phyloP scores from a whole-genome alignment of 495 filamentous ascomycete genomes.

The Aspergillus diversus region DNA sequence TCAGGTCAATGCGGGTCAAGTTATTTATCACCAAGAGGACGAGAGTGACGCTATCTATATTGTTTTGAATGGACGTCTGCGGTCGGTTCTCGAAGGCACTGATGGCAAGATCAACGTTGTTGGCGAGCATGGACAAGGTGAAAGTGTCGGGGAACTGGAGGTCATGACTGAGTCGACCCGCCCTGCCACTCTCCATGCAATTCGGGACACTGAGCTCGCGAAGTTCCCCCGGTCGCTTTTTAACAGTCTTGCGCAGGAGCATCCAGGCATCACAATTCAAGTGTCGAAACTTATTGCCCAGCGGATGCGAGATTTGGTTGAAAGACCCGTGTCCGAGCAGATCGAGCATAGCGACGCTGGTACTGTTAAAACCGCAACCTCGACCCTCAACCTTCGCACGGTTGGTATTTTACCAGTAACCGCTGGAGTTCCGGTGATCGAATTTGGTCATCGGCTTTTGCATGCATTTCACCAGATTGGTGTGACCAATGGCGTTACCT shows the following conservation, averaged over 20 bases:
- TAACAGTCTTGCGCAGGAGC: constrained; percentile 95
- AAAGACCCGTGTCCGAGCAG: constrained; percentile 74
- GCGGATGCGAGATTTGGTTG: constrained; percentile 86
- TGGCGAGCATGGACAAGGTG: constrained; percentile 94
- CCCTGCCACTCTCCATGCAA: constrained; percentile 89
- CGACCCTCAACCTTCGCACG: constrained; percentile 88
- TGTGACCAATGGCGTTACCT: constrained; percentile 84
- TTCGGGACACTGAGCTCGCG: constrained; percentile 93
- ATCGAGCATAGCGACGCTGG: constrained; percentile 60
- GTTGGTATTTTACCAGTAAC: constrained; percentile 92
- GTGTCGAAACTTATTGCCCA: constrained; percentile 98
- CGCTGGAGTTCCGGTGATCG: constrained; percentile 88
- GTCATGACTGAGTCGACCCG: constrained; percentile 93
- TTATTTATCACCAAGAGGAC: constrained; percentile 90
- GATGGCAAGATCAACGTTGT: constrained; percentile 85
- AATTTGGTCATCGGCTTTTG: constrained; percentile 89
- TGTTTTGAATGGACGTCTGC: constrained; percentile 87
- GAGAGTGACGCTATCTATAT: constrained; percentile 99
- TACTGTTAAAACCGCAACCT: constrained; percentile 72
- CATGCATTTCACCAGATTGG: constrained; percentile 88
- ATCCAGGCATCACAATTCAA: constrained; percentile 97
- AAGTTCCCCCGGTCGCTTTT: constrained; percentile 96
- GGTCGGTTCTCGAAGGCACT: constrained; percentile 75
- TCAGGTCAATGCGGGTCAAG: constrained; percentile 91
- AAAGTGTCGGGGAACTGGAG: constrained; percentile 96